Percentiles rank a stretch among this genome's conserved stretches.
These are phyloP conservation scores for Naganishia cerealis DNA, from an alignment of 1,284 basidiomycete genomes.

Conservation along the genomic window DNA sequence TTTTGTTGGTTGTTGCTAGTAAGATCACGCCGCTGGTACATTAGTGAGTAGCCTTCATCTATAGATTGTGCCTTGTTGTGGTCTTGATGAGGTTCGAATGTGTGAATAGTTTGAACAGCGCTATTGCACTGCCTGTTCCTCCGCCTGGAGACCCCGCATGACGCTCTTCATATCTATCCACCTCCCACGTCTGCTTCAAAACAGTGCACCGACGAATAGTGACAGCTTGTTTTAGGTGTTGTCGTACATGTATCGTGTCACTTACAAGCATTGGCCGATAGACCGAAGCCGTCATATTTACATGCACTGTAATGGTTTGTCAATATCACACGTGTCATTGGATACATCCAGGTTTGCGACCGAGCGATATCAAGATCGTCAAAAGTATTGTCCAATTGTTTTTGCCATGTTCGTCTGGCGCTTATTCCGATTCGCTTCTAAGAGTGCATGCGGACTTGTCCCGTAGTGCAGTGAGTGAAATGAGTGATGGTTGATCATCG, in stretches of 20 bases:
- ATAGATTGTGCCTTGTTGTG: not conserved
- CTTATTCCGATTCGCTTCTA: too few species aligned
- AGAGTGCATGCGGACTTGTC: too few species aligned
- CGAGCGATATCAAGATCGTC: too few species aligned
- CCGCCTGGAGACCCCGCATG: slow-evolving; percentile 48
- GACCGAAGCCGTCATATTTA: not conserved
- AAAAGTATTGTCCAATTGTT: too few species aligned
- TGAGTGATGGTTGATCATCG: too few species aligned
- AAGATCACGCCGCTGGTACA: slow-evolving; percentile 75
- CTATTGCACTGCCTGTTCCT: slow-evolving; percentile 60
- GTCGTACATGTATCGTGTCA: too few species aligned
- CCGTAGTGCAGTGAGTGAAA: too few species aligned
- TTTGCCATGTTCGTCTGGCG: too few species aligned
- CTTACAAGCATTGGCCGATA: not conserved
- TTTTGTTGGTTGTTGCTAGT: slow-evolving; percentile 60
- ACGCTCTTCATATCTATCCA: not conserved
- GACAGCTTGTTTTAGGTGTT: too few species aligned
- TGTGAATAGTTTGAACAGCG: slow-evolving; percentile 64
- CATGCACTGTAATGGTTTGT: not conserved
- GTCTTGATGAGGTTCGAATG: not conserved
- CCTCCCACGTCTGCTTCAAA: not conserved
- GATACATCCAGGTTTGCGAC: too few species aligned
- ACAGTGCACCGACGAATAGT: too few species aligned
- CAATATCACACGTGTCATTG: too few species aligned
- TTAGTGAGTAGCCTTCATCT: slow-evolving; percentile 60